Evolutionary conservation across 805 yeast species (phyloP).

Genomic region (Yarrowia yakushimensis): DNA sequence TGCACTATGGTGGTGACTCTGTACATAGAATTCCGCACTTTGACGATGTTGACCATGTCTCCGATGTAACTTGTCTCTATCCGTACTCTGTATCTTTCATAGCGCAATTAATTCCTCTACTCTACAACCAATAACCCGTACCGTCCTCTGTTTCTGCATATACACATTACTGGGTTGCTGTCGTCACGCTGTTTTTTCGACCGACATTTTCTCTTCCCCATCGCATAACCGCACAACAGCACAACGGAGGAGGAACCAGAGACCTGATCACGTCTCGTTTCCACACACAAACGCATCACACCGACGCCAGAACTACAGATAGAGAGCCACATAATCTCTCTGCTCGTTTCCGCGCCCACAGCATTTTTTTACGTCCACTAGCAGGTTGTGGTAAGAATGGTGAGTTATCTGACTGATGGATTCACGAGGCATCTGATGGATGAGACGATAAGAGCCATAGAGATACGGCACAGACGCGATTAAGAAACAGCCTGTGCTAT

Average conservation of each 20-base stretch:
- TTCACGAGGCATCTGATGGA: background rate
- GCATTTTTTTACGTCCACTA: background rate
- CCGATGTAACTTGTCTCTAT: background rate
- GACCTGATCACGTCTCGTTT: background rate
- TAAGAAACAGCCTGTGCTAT: no score
- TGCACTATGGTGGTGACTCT: background rate
- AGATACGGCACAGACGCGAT: background rate
- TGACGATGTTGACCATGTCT: background rate
- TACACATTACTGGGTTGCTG: conserved; percentile 13
- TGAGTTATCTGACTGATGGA: background rate
- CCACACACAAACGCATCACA: background rate
- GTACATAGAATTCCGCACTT: background rate
- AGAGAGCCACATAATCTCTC: background rate
- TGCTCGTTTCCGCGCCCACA: background rate
- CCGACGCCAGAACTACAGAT: background rate
- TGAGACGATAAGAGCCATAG: background rate
- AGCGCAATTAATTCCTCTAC: background rate
- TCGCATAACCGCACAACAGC: background rate
- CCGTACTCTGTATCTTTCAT: conserved; percentile 2
- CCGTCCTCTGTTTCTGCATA: background rate
- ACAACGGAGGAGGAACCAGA: background rate
- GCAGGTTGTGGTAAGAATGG: conserved; percentile 5
- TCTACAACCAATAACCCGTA: conserved; percentile 2
- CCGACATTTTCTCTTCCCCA: conserved; percentile 18
- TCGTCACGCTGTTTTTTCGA: conserved; percentile 5